Conservation (phyloP, 345 rosid species). For the Litchi chinensis region DNA sequence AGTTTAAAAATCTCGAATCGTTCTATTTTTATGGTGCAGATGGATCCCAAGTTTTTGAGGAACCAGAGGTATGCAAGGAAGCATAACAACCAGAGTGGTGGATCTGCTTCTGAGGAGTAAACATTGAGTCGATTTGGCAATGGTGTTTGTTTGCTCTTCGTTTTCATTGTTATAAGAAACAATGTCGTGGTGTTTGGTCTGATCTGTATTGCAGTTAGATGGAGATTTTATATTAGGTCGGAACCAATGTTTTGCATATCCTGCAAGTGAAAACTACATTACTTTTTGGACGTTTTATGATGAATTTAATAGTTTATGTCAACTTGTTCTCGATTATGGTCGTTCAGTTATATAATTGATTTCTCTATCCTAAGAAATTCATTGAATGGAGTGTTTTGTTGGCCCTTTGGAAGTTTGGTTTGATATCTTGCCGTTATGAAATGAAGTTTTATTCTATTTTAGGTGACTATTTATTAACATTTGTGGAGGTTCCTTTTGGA, state of each 20-base stretch:
- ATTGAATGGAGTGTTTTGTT: background rate
- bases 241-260: background rate
- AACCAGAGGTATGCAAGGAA: constrained; percentile 62
- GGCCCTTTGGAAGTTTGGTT: background rate
- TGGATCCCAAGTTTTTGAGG: constrained; percentile 61
- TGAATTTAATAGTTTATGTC: background rate
- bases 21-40: constrained; percentile 25
- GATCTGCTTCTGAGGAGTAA: constrained; percentile 26
- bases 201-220: background rate
- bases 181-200: background rate
- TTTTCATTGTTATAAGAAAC: background rate
- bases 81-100: constrained; percentile 42
- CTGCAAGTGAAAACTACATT: background rate
- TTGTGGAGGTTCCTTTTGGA: background rate
- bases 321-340: background rate
- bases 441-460: background rate
- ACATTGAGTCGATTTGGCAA: background rate
- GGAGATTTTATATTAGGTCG: background rate
- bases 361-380: background rate
- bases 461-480: background rate
- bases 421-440: background rate
- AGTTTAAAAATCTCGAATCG: background rate
- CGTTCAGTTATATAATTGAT: background rate
- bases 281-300: background rate
- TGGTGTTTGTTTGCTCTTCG: background rate